A percentile compares a stretch with the other conserved stretches of the same genome.
phyloP scores from a whole-genome alignment of 2,329 filamentous ascomycete genomes.

The Pochonia chlamydosporia region DNA sequence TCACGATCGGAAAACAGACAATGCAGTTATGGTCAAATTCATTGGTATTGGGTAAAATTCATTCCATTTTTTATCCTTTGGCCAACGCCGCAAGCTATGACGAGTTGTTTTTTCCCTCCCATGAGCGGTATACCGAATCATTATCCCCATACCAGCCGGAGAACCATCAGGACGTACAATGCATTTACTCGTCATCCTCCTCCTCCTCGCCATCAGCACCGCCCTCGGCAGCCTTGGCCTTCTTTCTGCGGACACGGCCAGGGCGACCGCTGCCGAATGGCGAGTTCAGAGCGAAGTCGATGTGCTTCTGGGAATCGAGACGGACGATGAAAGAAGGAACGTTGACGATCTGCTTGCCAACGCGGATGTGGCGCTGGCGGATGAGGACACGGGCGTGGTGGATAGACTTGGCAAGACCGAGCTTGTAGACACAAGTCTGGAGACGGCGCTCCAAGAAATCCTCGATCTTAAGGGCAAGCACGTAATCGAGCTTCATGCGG shows the following conservation, averaged over 20 bases:
- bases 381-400: conserved; percentile 99
- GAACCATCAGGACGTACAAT: conserved; percentile 24
- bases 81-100: conserved; percentile 48
- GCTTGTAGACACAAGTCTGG: conserved; percentile 99
- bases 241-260: conserved; percentile 98
- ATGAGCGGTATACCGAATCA: conserved; percentile 29
- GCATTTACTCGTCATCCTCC: conserved; percentile 71
- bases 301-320: conserved; percentile 99
- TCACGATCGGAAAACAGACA: no score
- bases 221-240: conserved; percentile 92
- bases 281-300: conserved; percentile 96
- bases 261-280: conserved; percentile 96
- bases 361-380: conserved; percentile 98
- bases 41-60: conserved; percentile 26
- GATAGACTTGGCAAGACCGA: conserved; percentile 99
- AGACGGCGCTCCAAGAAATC: conserved; percentile 99
- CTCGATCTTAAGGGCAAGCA: conserved; percentile 97
- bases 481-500: conserved; percentile 99
- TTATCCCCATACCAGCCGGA: conserved; percentile 21
- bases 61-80: conserved; percentile 42
- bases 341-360: conserved; percentile 99
- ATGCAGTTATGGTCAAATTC: no score
- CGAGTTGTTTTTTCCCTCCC: conserved; percentile 32
- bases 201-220: conserved; percentile 74
- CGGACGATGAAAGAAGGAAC: conserved; percentile 99